phyloP scores from a whole-genome alignment of 768 basidiomycete genomes.

The Suillus luteus region DNA sequence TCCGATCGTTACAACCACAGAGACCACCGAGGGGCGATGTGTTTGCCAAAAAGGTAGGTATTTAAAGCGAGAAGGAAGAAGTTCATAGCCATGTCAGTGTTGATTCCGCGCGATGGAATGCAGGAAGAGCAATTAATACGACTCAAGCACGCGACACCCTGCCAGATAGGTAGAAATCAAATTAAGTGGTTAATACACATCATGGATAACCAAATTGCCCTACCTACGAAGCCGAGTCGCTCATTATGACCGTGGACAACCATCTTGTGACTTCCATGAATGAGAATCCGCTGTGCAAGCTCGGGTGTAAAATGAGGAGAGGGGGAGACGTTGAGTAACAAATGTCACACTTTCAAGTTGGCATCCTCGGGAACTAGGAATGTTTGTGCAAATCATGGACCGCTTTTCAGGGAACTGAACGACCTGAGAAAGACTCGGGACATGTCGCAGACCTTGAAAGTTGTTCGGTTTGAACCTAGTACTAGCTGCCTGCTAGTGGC shows the following conservation, averaged over 20 bases:
- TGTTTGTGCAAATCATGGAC: neutral
- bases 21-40: slow-evolving; percentile 72
- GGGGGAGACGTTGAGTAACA: slow-evolving; percentile 53
- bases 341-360: slow-evolving; percentile 28
- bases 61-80: slow-evolving; percentile 61
- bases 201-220: slow-evolving; percentile 4
- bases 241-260: slow-evolving; percentile 70
- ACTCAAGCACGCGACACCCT: slow-evolving; percentile 78
- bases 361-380: slow-evolving; percentile 15
- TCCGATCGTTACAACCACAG: slow-evolving; percentile 71
- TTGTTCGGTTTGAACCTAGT: neutral
- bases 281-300: slow-evolving; percentile 70
- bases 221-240: slow-evolving; percentile 71
- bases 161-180: slow-evolving; percentile 25
- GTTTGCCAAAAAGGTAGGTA: slow-evolving; percentile 72
- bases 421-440: neutral
- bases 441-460: neutral
- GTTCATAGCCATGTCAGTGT: slow-evolving; percentile 55
- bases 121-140: slow-evolving; percentile 73
- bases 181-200: slow-evolving; percentile 24
- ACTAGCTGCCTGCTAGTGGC: neutral
- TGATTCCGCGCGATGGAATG: slow-evolving; percentile 51
- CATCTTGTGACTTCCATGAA: slow-evolving; percentile 72
- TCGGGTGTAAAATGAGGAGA: slow-evolving; percentile 70
- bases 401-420: neutral